Evolutionary conservation across 345 rosid species (phyloP).

Genomic region (Trapa incisa): DNA sequence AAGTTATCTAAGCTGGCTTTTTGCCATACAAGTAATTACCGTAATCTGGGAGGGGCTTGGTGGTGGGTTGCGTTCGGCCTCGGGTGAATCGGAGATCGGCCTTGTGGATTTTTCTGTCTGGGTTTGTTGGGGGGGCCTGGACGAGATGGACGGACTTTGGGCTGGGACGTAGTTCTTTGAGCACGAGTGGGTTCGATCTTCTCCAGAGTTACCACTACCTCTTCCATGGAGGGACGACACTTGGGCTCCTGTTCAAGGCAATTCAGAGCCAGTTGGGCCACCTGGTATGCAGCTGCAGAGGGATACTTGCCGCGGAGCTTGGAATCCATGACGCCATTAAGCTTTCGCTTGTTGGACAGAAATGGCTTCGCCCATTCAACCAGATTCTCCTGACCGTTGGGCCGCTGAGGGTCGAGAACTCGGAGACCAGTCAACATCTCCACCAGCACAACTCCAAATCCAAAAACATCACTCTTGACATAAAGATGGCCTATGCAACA

Average conservation of each 20-base stretch:
- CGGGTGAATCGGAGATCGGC: slow-evolving; percentile 37
- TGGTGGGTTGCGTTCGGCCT: slow-evolving; percentile 18
- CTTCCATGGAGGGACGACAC: slow-evolving; percentile 76
- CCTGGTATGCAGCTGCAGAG: slow-evolving; percentile 35
- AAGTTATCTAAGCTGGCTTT: background rate
- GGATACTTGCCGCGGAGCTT: slow-evolving; percentile 66
- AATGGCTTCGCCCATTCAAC: slow-evolving; percentile 73
- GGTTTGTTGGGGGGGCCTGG: background rate
- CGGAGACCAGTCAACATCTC: slow-evolving; percentile 76
- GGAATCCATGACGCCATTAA: slow-evolving; percentile 54
- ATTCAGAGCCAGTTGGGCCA: slow-evolving; percentile 55
- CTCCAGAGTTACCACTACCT: slow-evolving; percentile 50
- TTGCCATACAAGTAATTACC: background rate
- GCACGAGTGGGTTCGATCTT: slow-evolving; percentile 28
- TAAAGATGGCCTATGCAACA: slow-evolving; percentile 68
- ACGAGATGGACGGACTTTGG: slow-evolving; percentile 25
- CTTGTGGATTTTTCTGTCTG: slow-evolving; percentile 16
- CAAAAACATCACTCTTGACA: slow-evolving; percentile 82
- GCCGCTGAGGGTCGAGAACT: slow-evolving; percentile 60
- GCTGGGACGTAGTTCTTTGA: slow-evolving; percentile 30
- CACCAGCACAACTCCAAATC: slow-evolving; percentile 71
- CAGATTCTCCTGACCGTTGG: slow-evolving; percentile 48
- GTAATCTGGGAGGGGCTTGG: slow-evolving; percentile 10
- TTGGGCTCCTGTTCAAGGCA: slow-evolving; percentile 58
- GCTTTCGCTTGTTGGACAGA: slow-evolving; percentile 45